Conservation (phyloP, 108 stramenopile species). For the Cyclostephanos invisitatus region DNA sequence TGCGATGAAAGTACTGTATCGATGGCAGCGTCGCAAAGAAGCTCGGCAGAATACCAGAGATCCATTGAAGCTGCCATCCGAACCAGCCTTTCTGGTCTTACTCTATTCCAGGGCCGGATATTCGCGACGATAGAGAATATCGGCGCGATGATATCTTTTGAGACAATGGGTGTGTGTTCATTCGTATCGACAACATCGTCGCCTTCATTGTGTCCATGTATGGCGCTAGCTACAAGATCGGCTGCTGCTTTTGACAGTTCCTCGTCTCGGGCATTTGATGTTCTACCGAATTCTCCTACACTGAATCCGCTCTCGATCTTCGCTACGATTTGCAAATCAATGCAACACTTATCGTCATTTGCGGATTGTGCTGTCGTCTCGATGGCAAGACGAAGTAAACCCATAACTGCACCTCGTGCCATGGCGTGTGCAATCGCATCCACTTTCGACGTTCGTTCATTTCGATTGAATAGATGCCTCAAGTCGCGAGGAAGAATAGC, state of each 20-base stretch:
- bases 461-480: not conserved
- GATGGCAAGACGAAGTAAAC: constrained; percentile 24
- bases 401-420: constrained; percentile 20
- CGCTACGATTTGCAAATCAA: constrained; percentile 42
- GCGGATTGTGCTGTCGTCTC: not conserved
- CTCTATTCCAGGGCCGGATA: constrained; percentile 52
- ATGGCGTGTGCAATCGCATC: constrained; percentile 25
- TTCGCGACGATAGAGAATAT: constrained; percentile 60
- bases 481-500: constrained; percentile 23
- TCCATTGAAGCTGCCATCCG: constrained; percentile 51
- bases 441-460: not conserved
- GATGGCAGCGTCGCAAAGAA: constrained; percentile 53
- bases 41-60: constrained; percentile 70
- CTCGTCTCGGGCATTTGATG: constrained; percentile 20
- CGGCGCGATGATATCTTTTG: constrained; percentile 53
- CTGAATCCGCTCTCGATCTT: constrained; percentile 39
- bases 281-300: constrained; percentile 15
- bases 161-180: not conserved
- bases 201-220: constrained; percentile 15
- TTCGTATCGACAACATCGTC: not conserved
- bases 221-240: constrained; percentile 37
- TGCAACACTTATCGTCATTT: not conserved
- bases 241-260: constrained; percentile 51
- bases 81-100: constrained; percentile 50
- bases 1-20: constrained; percentile 13